Evolutionary conservation across 495 filamentous ascomycete species (phyloP), one percentile per base, ranked within the genome.

Genomic region (Apiosordaria backusii): DNA sequence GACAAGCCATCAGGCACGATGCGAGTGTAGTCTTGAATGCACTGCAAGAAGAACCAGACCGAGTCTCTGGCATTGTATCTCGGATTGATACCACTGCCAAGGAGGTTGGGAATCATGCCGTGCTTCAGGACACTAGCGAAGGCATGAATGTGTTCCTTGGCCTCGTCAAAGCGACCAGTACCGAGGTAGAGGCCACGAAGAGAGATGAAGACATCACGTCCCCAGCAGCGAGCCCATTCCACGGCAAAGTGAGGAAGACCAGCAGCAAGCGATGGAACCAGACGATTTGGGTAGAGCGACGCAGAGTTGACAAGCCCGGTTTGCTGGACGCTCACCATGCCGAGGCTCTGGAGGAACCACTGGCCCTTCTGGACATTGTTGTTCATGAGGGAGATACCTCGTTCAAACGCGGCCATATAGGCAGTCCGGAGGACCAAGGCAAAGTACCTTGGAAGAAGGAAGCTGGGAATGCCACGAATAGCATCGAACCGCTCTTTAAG

Each of bases 81-180:
- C 2, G 96, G 96, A n/a, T 86, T 82, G 52, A 89, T 90, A 19
- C 96, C 93, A 69, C 89, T 89, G 68, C 91, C 86, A 19, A 99
- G 84, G 13, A 99, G 83, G 70, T 99, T 99, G 15, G 96, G 96
- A 62, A 98, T 92, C 96, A 98, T 97, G 55, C 96, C 96, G 74
- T 99, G 96, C 80, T 98, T 98, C 60, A 99, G 81, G 10, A 99
- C 93, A 74, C 92, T 96, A 0, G 92, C 93, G 79, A 99, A 99
- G 55, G 95, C 96, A 60, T 92, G 80, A 66, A 99, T 97, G 73
- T 98, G 96, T 76, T 97, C 92, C 68, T 86, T 91, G 18, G 94
- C 95, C 70, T 97, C 93, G 4, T 84, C 86, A 71, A 88, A 97
- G 10, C 94, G 88, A 4, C 93, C 92, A 22, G 93, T 97, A 54